phyloP scores from a whole-genome alignment of 192 early-diverging fungal species.

The Linnemannia zychae region DNA sequence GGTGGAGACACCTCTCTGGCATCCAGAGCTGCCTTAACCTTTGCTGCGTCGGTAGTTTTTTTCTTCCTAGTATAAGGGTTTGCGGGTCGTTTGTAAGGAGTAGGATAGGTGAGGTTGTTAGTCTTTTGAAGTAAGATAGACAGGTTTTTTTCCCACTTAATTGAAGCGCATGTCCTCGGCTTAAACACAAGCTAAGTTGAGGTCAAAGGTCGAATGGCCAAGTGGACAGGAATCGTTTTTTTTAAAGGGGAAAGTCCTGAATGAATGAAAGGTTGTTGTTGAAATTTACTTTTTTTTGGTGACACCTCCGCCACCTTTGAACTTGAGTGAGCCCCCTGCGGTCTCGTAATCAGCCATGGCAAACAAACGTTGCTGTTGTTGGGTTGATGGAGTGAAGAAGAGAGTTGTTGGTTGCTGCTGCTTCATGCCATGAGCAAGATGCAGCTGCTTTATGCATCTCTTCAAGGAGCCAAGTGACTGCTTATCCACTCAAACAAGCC shows the following conservation, averaged over 20 bases:
- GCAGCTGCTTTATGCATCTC: background rate
- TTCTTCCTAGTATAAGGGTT: conserved; percentile 59
- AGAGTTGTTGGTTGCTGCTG: background rate
- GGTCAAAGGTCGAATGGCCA: background rate
- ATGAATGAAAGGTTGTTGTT: background rate
- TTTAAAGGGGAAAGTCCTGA: background rate
- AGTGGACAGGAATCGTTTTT: too few relatives aligned
- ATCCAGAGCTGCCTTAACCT: conserved; percentile 48
- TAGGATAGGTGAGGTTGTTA: too few relatives aligned
- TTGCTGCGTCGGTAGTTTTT: conserved; percentile 58
- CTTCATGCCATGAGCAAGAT: background rate
- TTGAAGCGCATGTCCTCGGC: too few relatives aligned
- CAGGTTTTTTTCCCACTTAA: too few relatives aligned
- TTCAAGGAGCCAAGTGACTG: background rate
- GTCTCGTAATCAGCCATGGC: conserved; percentile 39
- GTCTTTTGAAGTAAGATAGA: too few relatives aligned
- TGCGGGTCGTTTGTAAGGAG: too few relatives aligned
- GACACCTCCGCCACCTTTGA: conserved; percentile 67
- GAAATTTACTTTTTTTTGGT: conserved; percentile 68
- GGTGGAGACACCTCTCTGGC: conserved; percentile 28
- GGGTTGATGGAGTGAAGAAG: background rate
- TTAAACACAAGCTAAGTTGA: background rate
- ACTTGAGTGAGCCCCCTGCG: conserved; percentile 71
- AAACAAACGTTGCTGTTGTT: background rate
- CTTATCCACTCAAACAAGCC: background rate